Evolutionary conservation across 1,284 basidiomycete genomes (phyloP), one percentile per base, ranked within the genome.

Genomic region (Vanrija humicola): DNA sequence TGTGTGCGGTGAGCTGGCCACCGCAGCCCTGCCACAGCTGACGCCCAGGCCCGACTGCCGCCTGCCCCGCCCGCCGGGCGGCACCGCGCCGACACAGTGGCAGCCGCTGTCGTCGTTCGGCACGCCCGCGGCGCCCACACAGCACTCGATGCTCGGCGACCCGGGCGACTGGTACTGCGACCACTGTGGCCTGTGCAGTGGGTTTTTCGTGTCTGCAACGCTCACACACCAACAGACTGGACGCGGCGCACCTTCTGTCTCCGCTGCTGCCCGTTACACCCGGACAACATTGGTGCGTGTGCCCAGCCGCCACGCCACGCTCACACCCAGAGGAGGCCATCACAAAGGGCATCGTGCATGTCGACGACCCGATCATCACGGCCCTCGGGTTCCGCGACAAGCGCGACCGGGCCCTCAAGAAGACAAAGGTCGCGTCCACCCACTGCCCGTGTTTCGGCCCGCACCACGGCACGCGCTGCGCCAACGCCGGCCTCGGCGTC

Each of bases 111-210:
- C 23, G 14, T 6, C 12, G 23, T 7, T 12, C n/a, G 12, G 34
- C 15, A 29, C 50, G 19, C 21, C 23, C 42, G 42, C 34, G 34
- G 34, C 34, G 34, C n/a, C n/a, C n/a, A n/a, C n/a, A n/a, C 34
- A 34, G 34, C 34, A 34, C 47, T 58, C 56, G 34, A 46, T 42
- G 1, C 52, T 58, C 23, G 56, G 56, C 29, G 56, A 58, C 48
- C 45, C 52, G 14, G 56, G 56, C 2, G 56, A 58, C 52, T 58
- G 56, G 56, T 58, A 51, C 48, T 58, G 56, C 28, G 56, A 58
- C 45, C 25, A 42, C 38, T 58, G 56, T 25, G 56, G 56, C 1
- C 46, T 58, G 14, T 58, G 56, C 46, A 58, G 56, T 58, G 48
- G 29, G 56, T 53, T 19, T 3, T 1, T 14, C 5, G 3, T 26